Percentiles rank a stretch among this genome's conserved stretches.
These are phyloP conservation scores for Byssothecium circinans DNA, from an alignment of 2,329 filamentous ascomycete species.

Conservation along the genomic window DNA sequence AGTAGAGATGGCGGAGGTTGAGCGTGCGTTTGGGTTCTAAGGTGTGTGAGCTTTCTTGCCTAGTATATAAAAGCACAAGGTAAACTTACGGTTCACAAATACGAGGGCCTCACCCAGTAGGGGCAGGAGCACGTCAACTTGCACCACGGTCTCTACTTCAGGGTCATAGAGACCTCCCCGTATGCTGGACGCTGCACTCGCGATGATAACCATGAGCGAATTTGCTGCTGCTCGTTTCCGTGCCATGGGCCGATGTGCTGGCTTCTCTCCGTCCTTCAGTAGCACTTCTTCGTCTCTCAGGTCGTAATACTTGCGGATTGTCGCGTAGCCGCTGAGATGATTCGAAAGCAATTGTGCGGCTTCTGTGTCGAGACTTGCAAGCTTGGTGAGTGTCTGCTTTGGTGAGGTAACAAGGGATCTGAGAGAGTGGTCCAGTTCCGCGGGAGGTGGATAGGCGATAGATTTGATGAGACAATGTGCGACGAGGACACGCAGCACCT, in stretches of 20 bases:
- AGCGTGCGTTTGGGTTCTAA: slow-evolving; percentile 61
- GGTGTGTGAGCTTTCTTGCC: slow-evolving; percentile 11
- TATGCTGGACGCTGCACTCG: slow-evolving; percentile 86
- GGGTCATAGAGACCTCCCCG: slow-evolving; percentile 87
- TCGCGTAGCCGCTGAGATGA: slow-evolving; percentile 89
- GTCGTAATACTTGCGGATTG: slow-evolving; percentile 85
- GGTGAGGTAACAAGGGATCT: slow-evolving; percentile 70
- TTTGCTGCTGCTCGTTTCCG: slow-evolving; percentile 70
- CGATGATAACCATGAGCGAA: slow-evolving; percentile 79
- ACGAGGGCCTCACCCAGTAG: slow-evolving; percentile 82
- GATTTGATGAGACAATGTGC: slow-evolving; percentile 87
- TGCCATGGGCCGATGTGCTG: slow-evolving; percentile 56
- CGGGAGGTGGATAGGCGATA: slow-evolving; percentile 70
- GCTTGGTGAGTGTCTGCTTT: slow-evolving; percentile 68
- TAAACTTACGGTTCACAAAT: slow-evolving; percentile 63
- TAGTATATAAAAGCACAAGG: slow-evolving; percentile 13
- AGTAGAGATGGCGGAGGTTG: slow-evolving; percentile 71
- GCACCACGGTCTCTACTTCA: slow-evolving; percentile 77
- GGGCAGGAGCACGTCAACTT: slow-evolving; percentile 81
- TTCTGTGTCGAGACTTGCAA: slow-evolving; percentile 74
- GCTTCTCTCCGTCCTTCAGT: slow-evolving; percentile 40
- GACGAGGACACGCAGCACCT: slow-evolving; percentile 83
- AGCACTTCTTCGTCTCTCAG: slow-evolving; percentile 71
- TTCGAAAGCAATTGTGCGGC: slow-evolving; percentile 82
- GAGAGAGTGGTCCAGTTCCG: slow-evolving; percentile 74